A percentile compares a stretch with the other conserved stretches of the same genome.
Evolutionary conservation across 371 early-diverging fungal species (phyloP).

Genomic region (Mortierella sp.): DNA sequence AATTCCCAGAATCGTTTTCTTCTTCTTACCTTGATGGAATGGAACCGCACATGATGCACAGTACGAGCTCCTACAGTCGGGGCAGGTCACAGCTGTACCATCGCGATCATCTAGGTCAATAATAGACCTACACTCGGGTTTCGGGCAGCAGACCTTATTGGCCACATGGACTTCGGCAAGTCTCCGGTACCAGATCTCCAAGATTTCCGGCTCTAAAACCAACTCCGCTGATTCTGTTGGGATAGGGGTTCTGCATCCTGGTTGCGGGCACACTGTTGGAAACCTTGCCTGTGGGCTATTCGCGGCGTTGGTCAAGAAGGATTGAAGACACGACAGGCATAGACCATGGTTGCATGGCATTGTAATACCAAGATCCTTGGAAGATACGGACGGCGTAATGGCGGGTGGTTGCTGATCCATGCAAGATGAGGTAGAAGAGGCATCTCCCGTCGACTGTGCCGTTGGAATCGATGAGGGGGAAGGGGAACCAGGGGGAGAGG

Average conservation of each 20-base stretch:
- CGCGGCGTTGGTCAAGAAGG: slow-evolving; percentile 36
- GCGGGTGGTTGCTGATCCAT: not conserved
- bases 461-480: slow-evolving; percentile 7
- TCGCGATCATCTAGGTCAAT: slow-evolving; percentile 50
- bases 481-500: not conserved
- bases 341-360: slow-evolving; percentile 52
- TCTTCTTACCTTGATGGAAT: slow-evolving; percentile 41
- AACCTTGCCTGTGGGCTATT: slow-evolving; percentile 31
- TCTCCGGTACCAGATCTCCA: slow-evolving; percentile 50
- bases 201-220: slow-evolving; percentile 25
- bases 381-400: slow-evolving; percentile 38
- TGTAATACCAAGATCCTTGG: slow-evolving; percentile 39
- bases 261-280: slow-evolving; percentile 45
- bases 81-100: slow-evolving; percentile 49
- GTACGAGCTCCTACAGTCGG: slow-evolving; percentile 45
- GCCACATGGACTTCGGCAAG: slow-evolving; percentile 51
- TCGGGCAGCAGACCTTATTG: slow-evolving; percentile 50
- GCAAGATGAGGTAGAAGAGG: slow-evolving; percentile 4
- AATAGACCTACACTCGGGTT: slow-evolving; percentile 41
- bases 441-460: too few relatives aligned
- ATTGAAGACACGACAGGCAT: slow-evolving; percentile 48
- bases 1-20: slow-evolving; percentile 1
- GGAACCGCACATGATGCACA: slow-evolving; percentile 53
- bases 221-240: slow-evolving; percentile 47
- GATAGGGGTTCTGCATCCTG: slow-evolving; percentile 43